Evolutionary conservation across 306 rosid species (phyloP), one percentile per base, ranked within the genome.

Genomic region (Albizia julibrissin): DNA sequence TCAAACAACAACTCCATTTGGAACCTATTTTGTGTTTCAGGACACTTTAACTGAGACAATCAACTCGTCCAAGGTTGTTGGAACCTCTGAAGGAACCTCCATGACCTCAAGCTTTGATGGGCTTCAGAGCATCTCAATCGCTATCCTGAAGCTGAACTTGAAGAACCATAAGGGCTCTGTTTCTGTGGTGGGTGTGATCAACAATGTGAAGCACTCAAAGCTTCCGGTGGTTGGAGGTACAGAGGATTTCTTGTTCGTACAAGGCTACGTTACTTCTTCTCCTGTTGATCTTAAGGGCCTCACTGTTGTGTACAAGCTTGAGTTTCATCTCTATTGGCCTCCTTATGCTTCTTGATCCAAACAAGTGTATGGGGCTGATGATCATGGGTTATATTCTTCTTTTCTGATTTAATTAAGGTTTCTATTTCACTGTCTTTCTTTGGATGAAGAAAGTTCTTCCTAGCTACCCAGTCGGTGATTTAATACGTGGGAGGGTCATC

Each of bases 181-280:
- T 71, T 89, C 94, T 2, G 1, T 94, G 13, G 92, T 92, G 4
- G 95, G 98, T 3, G 94, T 84, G 64, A 84, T 90, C 0, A 81
- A 91, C 72, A 92, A 85, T 18, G 27, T 81, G 6, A 86, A 92
- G 78, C 85, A 86, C 26, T 37, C 92, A 0, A 84, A 92, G 80
- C 89, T 82, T 69, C 97, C 98, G 0, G 86, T 94, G 0, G 93
- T 91, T 4, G 97, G 98, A 79, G 98, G 98, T 54, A 92, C 97
- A 0, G 87, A 88, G 2, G 95, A 91, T 76, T 94, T 92, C 86
- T 43, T 85, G 90, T 90, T 94, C 42, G 98, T 89, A 31, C 90
- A 92, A 72, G 98, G 95, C 44, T 89, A 88, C 42, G 69, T 92
- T 42, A 92, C 92, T 1, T 85, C 98, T 39, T 91, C 92, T 27